phyloP scores from a whole-genome alignment of 352 stramenopile species.

The Globisporangium ultimum region DNA sequence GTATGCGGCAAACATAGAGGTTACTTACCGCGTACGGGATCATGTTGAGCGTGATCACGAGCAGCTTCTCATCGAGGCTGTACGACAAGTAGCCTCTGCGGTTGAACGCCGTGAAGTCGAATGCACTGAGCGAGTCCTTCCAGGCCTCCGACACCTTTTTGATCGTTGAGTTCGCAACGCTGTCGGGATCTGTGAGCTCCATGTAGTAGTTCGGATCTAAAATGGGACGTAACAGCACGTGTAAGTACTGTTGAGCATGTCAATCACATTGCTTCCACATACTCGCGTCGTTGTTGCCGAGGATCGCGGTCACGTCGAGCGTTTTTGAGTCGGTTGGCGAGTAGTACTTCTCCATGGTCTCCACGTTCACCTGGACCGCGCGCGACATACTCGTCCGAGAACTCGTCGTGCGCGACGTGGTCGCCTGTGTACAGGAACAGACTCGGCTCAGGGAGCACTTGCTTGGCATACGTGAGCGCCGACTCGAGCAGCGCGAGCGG shows the following conservation, averaged over 20 bases:
- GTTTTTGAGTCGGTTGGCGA: slow-evolving; percentile 23
- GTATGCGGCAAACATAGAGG: not conserved
- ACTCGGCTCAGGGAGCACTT: slow-evolving; percentile 50
- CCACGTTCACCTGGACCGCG: slow-evolving; percentile 62
- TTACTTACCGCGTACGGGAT: slow-evolving; percentile 64
- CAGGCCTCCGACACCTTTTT: slow-evolving; percentile 46
- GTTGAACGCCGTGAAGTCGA: slow-evolving; percentile 53
- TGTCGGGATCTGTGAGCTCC: slow-evolving; percentile 58
- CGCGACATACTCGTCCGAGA: slow-evolving; percentile 59
- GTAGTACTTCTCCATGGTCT: slow-evolving; percentile 68
- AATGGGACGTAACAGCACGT: not conserved
- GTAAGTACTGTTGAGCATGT: not conserved
- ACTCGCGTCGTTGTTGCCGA: slow-evolving; percentile 78
- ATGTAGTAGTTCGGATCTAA: slow-evolving; percentile 72
- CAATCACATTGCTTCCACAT: not conserved
- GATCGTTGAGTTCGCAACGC: slow-evolving; percentile 49
- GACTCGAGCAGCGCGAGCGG: slow-evolving; percentile 62
- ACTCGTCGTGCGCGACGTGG: slow-evolving; percentile 59
- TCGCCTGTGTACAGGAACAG: slow-evolving; percentile 84
- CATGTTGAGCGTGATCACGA: slow-evolving; percentile 76
- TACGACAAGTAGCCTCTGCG: slow-evolving; percentile 60
- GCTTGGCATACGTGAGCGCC: slow-evolving; percentile 55
- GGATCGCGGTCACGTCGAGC: slow-evolving; percentile 63
- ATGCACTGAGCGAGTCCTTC: slow-evolving; percentile 40
- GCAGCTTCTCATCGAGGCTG: slow-evolving; percentile 55